Conservation (phyloP, 345 rosid species). For the Camelina laxa region DNA sequence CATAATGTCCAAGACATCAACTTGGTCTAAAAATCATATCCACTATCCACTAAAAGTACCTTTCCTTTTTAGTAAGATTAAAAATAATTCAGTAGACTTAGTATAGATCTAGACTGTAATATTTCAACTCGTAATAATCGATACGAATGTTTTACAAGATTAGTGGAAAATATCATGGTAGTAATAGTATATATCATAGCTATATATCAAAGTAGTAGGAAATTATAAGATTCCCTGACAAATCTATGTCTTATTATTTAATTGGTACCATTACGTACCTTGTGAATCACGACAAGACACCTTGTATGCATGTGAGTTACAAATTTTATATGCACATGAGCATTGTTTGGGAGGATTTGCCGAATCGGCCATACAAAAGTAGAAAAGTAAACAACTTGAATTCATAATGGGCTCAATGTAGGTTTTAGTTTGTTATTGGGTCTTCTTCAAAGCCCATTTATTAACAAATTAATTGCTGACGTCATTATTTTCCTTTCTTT, state of each 20-base stretch:
- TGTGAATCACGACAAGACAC: background rate
- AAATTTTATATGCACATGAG: background rate
- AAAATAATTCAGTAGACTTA: background rate
- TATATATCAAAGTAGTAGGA: background rate
- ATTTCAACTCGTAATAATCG: background rate
- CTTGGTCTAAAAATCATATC: slow-evolving; percentile 13
- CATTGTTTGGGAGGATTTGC: too few species aligned
- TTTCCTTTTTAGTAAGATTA: background rate
- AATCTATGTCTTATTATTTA: background rate
- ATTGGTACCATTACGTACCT: background rate
- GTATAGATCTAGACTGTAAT: background rate
- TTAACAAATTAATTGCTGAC: background rate
- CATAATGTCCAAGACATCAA: slow-evolving; percentile 9
- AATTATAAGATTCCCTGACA: background rate
- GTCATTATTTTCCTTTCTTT: background rate
- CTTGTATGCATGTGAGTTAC: background rate
- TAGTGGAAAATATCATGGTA: background rate
- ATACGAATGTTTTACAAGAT: background rate
- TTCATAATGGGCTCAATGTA: background rate
- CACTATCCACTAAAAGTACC: background rate
- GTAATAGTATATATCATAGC: background rate
- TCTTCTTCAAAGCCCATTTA: slow-evolving; percentile 8
- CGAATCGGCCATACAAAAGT: too few species aligned
- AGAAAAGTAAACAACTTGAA: too few species aligned
- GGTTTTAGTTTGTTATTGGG: background rate